A percentile compares a stretch with the other conserved stretches of the same genome.
These are phyloP conservation scores for Cucumis cinereus DNA, from an alignment of 306 rosid species.

Conservation along the genomic window DNA sequence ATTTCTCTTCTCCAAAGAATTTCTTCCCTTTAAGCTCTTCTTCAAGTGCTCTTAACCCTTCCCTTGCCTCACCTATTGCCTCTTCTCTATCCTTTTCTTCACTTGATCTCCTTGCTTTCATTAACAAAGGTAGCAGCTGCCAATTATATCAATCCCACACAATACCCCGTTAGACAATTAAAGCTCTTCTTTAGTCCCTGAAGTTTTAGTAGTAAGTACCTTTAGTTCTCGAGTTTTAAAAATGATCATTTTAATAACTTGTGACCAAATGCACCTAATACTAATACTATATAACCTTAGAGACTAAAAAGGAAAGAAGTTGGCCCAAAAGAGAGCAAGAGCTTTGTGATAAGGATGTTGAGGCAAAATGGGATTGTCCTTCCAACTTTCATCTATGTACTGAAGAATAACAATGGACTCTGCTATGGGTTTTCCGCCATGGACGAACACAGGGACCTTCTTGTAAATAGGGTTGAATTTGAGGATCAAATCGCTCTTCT, in stretches of 20 bases:
- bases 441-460: slow-evolving; percentile 35
- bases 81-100: slow-evolving; percentile 20
- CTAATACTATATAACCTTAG: no score
- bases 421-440: slow-evolving; percentile 30
- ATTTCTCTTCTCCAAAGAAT: slow-evolving; percentile 45
- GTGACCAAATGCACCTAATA: no score
- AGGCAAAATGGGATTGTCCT: slow-evolving; percentile 25
- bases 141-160: no score
- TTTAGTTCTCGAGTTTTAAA: no score
- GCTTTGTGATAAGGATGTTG: slow-evolving; percentile 30
- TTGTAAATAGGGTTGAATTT: slow-evolving; percentile 42
- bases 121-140: neutral
- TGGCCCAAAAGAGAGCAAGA: slow-evolving; percentile 48
- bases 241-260: no score
- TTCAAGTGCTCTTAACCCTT: slow-evolving; percentile 27
- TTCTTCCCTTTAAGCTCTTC: slow-evolving; percentile 33
- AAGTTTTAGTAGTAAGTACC: no score
- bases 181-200: no score
- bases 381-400: slow-evolving; percentile 7
- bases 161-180: no score
- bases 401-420: slow-evolving; percentile 27
- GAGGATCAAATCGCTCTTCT: slow-evolving; percentile 31
- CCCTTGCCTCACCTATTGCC: slow-evolving; percentile 18
- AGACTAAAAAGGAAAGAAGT: no score
- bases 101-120: slow-evolving; percentile 6